Evolutionary conservation across 192 early-diverging fungal species (phyloP).

Genomic region (Entomortierella beljakovae): DNA sequence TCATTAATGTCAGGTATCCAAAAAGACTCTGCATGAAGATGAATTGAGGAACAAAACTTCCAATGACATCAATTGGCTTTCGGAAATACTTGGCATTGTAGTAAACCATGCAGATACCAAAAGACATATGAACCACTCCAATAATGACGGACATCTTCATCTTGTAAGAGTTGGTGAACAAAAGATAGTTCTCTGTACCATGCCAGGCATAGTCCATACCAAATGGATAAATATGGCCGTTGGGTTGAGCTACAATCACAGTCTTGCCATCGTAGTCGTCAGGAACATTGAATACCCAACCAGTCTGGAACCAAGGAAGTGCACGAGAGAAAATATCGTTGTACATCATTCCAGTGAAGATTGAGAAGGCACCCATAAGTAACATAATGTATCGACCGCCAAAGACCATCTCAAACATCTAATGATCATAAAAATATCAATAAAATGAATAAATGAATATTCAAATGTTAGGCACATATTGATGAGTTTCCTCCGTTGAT

Average conservation of each 20-base stretch:
- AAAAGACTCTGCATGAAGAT: slow-evolving; percentile 94
- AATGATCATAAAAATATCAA: neutral
- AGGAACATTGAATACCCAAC: slow-evolving; percentile 78
- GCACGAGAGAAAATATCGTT: slow-evolving; percentile 97
- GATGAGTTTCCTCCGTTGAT: neutral
- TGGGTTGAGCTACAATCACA: slow-evolving; percentile 69
- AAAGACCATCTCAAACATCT: slow-evolving; percentile 92
- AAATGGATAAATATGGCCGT: slow-evolving; percentile 54
- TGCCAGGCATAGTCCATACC: slow-evolving; percentile 79
- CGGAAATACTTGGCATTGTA: slow-evolving; percentile 93
- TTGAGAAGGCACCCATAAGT: slow-evolving; percentile 97
- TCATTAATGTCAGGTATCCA: slow-evolving; percentile 93
- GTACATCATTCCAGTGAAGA: slow-evolving; percentile 97
- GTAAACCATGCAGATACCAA: slow-evolving; percentile 91
- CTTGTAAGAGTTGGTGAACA: slow-evolving; percentile 99
- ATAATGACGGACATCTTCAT: slow-evolving; percentile 99
- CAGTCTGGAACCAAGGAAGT: slow-evolving; percentile 77
- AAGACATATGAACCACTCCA: slow-evolving; percentile 98
- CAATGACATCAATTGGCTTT: slow-evolving; percentile 81
- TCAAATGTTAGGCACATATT: neutral
- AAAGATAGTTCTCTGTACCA: slow-evolving; percentile 89
- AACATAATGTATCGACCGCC: slow-evolving; percentile 97
- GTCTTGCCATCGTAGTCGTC: slow-evolving; percentile 67
- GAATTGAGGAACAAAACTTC: slow-evolving; percentile 95
- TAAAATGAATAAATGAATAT: neutral